Percentiles rank a stretch among this genome's conserved stretches.
phyloP scores from a whole-genome alignment of 2,329 filamentous ascomycete genomes.

The Cladophialophora chaetospira region DNA sequence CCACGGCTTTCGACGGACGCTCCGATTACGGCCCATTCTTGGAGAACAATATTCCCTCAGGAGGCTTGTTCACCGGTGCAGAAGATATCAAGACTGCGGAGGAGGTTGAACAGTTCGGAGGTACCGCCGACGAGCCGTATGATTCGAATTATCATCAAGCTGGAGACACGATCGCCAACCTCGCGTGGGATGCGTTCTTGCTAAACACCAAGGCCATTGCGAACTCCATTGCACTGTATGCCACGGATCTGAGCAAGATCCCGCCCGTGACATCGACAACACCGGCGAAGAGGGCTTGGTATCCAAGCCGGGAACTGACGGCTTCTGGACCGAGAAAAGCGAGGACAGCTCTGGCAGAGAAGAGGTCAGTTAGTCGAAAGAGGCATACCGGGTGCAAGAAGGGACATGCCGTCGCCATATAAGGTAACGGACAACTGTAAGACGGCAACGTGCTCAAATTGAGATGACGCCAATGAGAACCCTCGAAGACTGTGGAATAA shows the following conservation, averaged over 20 bases:
- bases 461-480: no score
- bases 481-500: no score
- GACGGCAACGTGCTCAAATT: no score
- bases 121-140: conserved; percentile 60
- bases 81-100: conserved; percentile 72
- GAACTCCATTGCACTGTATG: conserved; percentile 71
- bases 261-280: conserved; percentile 41
- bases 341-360: no score
- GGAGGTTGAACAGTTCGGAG: conserved; percentile 70
- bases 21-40: conserved; percentile 81
- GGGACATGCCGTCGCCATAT: no score
- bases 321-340: background rate
- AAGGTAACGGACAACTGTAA: no score
- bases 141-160: conserved; percentile 60
- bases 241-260: conserved; percentile 65
- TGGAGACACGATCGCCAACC: conserved; percentile 56
- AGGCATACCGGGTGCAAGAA: no score
- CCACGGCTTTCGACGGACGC: conserved; percentile 75
- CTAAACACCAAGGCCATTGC: conserved; percentile 64
- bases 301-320: conserved; percentile 31
- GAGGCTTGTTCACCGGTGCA: conserved; percentile 76
- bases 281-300: background rate
- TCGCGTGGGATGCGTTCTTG: conserved; percentile 57
- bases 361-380: no score
- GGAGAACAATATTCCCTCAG: conserved; percentile 69